Evolutionary conservation across 371 early-diverging fungal genomes (phyloP).

Genomic region (Choanephora cucurbitarum): DNA sequence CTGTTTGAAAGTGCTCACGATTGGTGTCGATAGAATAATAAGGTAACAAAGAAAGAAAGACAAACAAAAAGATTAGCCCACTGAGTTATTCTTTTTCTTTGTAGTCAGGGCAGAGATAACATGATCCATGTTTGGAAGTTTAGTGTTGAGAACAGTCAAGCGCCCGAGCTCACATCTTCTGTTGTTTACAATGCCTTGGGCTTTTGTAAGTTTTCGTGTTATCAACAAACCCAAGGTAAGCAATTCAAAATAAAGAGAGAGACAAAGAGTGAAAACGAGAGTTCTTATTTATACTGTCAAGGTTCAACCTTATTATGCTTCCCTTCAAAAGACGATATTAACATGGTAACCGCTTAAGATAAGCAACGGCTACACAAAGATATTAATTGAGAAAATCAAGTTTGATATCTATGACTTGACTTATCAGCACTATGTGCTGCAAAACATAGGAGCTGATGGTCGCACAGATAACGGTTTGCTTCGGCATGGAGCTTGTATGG

Average conservation of each 20-base stretch:
- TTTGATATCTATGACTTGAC: constrained; percentile 50
- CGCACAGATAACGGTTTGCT: constrained; percentile 10
- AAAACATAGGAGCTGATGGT: constrained; percentile 6
- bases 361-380: neutral
- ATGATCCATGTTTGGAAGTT: constrained; percentile 49
- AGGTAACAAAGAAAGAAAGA: constrained; percentile 19
- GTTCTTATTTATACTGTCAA: neutral
- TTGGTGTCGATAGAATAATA: constrained; percentile 24
- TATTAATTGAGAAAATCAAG: constrained; percentile 23
- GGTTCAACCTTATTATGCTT: constrained; percentile 24
- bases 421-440: constrained; percentile 13
- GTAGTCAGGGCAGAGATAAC: constrained; percentile 56
- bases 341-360: constrained; percentile 19
- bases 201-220: constrained; percentile 46
- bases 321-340: constrained; percentile 34
- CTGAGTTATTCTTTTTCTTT: constrained; percentile 1
- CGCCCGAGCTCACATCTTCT: constrained; percentile 18
- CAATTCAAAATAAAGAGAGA: neutral
- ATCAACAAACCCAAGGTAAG: constrained; percentile 6
- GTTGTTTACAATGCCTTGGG: constrained; percentile 41
- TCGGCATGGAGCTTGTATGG: constrained; percentile 48
- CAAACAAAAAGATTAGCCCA: constrained; percentile 3
- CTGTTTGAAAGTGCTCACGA: constrained; percentile 28
- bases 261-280: neutral
- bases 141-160: constrained; percentile 8